Percentiles rank a stretch among this genome's conserved stretches.
Conservation (phyloP, 1,284 basidiomycete genomes). For the Tilletia walkeri region DNA sequence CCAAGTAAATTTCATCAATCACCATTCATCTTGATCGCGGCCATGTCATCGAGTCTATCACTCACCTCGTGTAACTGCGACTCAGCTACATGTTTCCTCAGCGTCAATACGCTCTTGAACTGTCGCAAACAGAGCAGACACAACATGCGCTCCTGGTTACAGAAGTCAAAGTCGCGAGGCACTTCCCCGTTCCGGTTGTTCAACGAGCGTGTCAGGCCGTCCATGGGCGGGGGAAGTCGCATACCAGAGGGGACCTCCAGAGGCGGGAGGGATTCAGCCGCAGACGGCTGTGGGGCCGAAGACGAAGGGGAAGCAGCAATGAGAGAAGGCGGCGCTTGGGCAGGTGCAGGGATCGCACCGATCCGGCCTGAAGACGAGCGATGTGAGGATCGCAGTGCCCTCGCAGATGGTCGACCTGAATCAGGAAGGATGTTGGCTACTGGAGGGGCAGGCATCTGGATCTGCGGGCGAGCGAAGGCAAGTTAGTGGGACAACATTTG, state of each 20-base stretch:
- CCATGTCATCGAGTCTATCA: too few species aligned
- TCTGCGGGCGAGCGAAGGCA: too few species aligned
- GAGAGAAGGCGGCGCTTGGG: too few species aligned
- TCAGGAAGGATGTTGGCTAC: too few species aligned
- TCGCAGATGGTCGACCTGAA: too few species aligned
- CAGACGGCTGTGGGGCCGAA: too few species aligned
- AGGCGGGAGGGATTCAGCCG: neutral
- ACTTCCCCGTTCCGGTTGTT: neutral
- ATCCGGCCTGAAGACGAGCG: too few species aligned
- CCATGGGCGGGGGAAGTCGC: slow-evolving; percentile 6
- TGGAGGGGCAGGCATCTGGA: too few species aligned
- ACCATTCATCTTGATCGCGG: neutral
- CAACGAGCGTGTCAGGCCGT: neutral
- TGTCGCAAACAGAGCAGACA: slow-evolving; percentile 1
- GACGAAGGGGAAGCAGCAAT: too few species aligned
- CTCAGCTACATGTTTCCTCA: slow-evolving; percentile 2
- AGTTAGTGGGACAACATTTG: too few species aligned
- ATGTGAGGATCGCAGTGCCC: too few species aligned
- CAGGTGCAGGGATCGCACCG: too few species aligned
- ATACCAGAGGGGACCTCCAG: slow-evolving; percentile 11
- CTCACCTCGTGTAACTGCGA: slow-evolving; percentile 7
- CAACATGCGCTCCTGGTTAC: slow-evolving; percentile 12
- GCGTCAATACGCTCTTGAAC: slow-evolving; percentile 9
- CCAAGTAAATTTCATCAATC: neutral
- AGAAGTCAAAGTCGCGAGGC: slow-evolving; percentile 11